phyloP scores from a whole-genome alignment of 2,329 filamentous ascomycete species.

The Rhynchosporium secalis region DNA sequence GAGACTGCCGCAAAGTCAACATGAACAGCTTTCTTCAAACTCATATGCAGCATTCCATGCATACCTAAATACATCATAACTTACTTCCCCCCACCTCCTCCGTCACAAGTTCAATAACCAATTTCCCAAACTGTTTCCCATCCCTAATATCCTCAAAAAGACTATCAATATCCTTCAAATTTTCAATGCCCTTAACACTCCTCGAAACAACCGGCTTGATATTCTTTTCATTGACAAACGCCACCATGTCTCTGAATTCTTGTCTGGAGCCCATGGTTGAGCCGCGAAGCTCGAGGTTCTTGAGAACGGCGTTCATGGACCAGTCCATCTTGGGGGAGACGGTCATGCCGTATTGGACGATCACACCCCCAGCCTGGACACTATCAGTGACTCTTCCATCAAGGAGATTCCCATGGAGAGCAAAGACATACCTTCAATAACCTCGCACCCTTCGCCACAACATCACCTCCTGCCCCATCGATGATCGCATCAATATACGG shows the following conservation, averaged over 20 bases:
- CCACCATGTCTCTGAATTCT: conserved; percentile 90
- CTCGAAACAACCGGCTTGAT: conserved; percentile 78
- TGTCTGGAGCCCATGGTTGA: conserved; percentile 87
- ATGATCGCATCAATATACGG: conserved; percentile 79
- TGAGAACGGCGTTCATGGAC: conserved; percentile 78
- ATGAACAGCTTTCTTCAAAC: background rate
- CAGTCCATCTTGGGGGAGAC: conserved; percentile 81
- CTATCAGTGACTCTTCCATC: conserved; percentile 2
- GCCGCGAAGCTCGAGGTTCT: conserved; percentile 84
- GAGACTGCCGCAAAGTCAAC: background rate
- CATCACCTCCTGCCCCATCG: conserved; percentile 86
- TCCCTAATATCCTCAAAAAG: conserved; percentile 88
- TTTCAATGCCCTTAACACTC: conserved; percentile 70
- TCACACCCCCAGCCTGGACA: conserved; percentile 69
- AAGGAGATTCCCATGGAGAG: background rate
- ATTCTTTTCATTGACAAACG: conserved; percentile 72
- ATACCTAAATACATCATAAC: conserved; percentile 19
- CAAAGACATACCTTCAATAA: conserved; percentile 63
- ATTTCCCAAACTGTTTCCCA: conserved; percentile 86
- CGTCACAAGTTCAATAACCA: conserved; percentile 70
- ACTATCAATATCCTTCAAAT: conserved; percentile 74
- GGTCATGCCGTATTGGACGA: conserved; percentile 91
- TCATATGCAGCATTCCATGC: background rate
- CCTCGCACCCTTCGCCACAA: conserved; percentile 67
- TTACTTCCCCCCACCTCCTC: conserved; percentile 24